phyloP scores from a whole-genome alignment of 345 rosid species.

The Mallotus nudiflorus region DNA sequence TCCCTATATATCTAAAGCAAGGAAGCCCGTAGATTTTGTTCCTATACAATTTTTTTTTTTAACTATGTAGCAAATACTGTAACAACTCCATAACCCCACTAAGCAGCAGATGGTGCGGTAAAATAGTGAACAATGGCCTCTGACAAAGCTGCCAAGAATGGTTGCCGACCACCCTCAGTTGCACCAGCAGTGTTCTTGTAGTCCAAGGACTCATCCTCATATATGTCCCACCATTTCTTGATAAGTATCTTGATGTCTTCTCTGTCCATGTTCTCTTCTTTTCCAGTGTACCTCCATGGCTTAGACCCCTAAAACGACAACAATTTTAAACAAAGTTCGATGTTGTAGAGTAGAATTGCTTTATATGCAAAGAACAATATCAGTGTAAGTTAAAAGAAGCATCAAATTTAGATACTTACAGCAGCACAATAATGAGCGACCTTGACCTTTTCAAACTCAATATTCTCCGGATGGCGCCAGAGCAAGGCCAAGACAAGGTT shows the following conservation, averaged over 20 bases:
- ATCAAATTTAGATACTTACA: constrained; percentile 38
- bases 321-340: too few species aligned
- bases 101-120: constrained; percentile 84
- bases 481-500: constrained; percentile 67
- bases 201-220: constrained; percentile 62
- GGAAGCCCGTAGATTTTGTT: too few species aligned
- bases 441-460: constrained; percentile 61
- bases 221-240: constrained; percentile 83
- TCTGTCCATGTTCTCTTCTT: constrained; percentile 77
- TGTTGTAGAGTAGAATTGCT: too few species aligned
- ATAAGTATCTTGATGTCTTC: constrained; percentile 77
- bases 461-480: constrained; percentile 85
- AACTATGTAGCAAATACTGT: too few species aligned
- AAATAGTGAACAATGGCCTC: constrained; percentile 56
- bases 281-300: constrained; percentile 86
- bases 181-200: constrained; percentile 18
- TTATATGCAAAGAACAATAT: too few species aligned
- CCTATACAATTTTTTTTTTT: too few species aligned
- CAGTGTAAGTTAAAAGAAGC: too few species aligned
- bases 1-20: too few species aligned
- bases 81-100: background rate
- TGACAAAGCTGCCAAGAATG: constrained; percentile 1
- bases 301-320: constrained; percentile 53
- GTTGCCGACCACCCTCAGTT: background rate
- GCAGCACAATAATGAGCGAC: constrained; percentile 91